These are phyloP conservation scores for Didymella lethalis DNA, from an alignment of 2,329 filamentous ascomycete genomes.

Conservation along the genomic window DNA sequence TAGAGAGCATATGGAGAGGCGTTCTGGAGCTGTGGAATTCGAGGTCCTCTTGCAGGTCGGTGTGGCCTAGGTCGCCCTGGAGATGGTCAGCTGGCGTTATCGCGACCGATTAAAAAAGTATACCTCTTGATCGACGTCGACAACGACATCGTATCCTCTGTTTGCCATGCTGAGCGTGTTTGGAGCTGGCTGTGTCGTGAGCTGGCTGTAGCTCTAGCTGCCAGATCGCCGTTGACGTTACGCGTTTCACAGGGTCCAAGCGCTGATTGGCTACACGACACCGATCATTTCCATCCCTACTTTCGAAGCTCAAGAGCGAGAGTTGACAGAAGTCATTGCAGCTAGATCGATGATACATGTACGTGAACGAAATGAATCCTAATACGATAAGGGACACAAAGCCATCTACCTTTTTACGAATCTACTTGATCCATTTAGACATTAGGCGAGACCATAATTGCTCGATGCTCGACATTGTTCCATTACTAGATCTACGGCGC, in stretches of 20 bases:
- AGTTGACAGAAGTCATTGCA: not conserved
- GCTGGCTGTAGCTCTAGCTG: conserved; percentile 40
- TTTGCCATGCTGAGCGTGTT: conserved; percentile 68
- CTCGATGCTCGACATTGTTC: not conserved
- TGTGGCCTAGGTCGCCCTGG: conserved; percentile 96
- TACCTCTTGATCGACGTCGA: conserved; percentile 96
- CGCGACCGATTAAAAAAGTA: not conserved
- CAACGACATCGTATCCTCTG: conserved; percentile 95
- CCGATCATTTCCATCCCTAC: not conserved
- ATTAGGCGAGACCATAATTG: not conserved
- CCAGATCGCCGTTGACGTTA: conserved; percentile 47
- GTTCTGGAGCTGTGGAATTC: conserved; percentile 93
- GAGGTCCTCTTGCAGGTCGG: conserved; percentile 97
- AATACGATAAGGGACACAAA: not conserved
- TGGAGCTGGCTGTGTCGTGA: conserved; percentile 24
- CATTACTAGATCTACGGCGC: conserved; percentile 22
- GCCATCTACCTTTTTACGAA: conserved; percentile 2
- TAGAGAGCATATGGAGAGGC: conserved; percentile 18
- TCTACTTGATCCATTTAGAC: conserved; percentile 12
- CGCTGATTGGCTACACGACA: conserved; percentile 21
- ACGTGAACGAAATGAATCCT: not conserved
- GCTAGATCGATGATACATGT: not conserved
- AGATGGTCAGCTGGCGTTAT: conserved; percentile 26
- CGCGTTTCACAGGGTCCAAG: conserved; percentile 24
- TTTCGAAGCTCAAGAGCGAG: not conserved